These are phyloP conservation scores for Trichosanthes truncata DNA, from an alignment of 306 rosid genomes.

Conservation along the genomic window DNA sequence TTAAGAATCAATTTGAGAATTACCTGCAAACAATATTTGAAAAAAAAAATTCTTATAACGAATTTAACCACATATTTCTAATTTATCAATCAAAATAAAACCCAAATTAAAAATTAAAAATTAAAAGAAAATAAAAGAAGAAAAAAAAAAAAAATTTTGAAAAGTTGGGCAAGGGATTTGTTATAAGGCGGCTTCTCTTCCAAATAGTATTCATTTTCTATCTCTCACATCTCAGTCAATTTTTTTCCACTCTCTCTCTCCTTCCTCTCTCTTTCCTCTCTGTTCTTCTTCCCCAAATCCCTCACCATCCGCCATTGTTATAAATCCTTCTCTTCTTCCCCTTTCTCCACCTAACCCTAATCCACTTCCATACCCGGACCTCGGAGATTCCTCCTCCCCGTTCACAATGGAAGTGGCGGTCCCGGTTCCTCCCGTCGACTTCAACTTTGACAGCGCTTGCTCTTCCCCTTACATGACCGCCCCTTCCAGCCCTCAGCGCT, in stretches of 20 bases:
- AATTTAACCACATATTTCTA: too few relatives aligned
- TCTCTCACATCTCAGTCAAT: not conserved
- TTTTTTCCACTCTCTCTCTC: constrained; percentile 6
- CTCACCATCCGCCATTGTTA: not conserved
- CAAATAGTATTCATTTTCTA: not conserved
- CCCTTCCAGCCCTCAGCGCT: constrained; percentile 77
- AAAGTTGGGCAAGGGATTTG: not conserved
- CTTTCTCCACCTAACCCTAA: not conserved
- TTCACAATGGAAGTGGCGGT: constrained; percentile 28
- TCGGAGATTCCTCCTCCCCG: not conserved
- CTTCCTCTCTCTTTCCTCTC: not conserved
- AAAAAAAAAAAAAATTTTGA: not conserved
- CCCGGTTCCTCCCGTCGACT: constrained; percentile 22
- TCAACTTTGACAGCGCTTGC: constrained; percentile 56
- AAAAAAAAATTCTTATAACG: too few relatives aligned
- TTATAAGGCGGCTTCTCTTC: not conserved
- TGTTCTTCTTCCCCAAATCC: not conserved
- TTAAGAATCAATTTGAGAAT: too few relatives aligned
- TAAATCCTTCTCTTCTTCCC: not conserved
- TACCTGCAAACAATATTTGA: too few relatives aligned
- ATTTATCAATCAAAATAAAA: too few relatives aligned
- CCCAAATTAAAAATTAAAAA: too few relatives aligned
- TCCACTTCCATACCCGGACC: not conserved
- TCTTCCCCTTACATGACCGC: constrained; percentile 90
- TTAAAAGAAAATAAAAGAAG: too few relatives aligned